Evolutionary conservation across 1,139 yeast species (phyloP).

Genomic region (Trichomonascaceae sp.): DNA sequence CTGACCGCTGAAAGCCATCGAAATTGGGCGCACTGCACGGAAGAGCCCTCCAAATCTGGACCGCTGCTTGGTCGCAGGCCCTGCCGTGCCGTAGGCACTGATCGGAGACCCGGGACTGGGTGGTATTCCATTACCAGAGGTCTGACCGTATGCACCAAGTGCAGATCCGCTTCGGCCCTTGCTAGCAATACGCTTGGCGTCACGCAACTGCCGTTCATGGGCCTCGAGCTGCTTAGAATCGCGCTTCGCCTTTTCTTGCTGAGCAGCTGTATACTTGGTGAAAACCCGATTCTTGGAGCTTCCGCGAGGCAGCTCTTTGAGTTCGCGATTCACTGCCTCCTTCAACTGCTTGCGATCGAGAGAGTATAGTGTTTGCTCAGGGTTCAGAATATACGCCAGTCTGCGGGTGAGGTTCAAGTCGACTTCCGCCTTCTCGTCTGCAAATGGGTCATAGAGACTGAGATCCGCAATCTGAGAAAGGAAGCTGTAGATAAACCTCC

Average conservation of each 20-base stretch:
- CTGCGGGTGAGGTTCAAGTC: conserved; percentile 5
- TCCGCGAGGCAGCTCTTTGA: conserved; percentile 25
- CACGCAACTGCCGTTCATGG: conserved; percentile 30
- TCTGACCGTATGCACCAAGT: not conserved
- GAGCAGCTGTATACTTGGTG: conserved; percentile 32
- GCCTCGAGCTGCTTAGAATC: conserved; percentile 36
- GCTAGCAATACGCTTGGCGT: conserved; percentile 19
- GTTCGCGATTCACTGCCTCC: conserved; percentile 33
- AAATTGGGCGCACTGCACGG: conserved; percentile 30
- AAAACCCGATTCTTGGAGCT: conserved; percentile 31
- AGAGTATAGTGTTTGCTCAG: conserved; percentile 17
- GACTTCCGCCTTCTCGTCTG: conserved; percentile 5
- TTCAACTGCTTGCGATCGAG: conserved; percentile 24
- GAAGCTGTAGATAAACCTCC: conserved; percentile 46
- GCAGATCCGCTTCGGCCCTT: conserved; percentile 3
- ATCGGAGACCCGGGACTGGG: not conserved
- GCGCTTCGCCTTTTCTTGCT: conserved; percentile 37
- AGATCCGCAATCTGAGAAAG: conserved; percentile 38
- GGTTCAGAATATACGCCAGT: conserved; percentile 19
- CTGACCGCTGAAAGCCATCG: conserved; percentile 26
- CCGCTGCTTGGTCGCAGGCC: conserved; percentile 6
- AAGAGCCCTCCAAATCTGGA: conserved; percentile 25
- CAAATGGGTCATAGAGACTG: conserved; percentile 11
- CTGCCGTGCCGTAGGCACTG: not conserved
- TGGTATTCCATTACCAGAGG: not conserved